These are phyloP conservation scores for Paxillus ammoniavirescens DNA, from an alignment of 768 basidiomycete species.

Conservation along the genomic window DNA sequence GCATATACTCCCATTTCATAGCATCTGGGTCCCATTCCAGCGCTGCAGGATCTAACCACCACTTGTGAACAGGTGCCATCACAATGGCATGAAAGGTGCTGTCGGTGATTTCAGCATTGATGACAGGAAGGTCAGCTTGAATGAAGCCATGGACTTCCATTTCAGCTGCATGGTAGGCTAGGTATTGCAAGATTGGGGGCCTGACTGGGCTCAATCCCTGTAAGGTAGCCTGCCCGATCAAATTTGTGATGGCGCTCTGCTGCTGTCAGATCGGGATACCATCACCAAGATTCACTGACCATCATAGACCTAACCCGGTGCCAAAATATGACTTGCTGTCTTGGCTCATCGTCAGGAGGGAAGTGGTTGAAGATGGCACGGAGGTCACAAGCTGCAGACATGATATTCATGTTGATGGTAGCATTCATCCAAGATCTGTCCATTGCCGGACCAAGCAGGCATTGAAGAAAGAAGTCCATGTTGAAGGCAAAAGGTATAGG, in stretches of 20 bases:
- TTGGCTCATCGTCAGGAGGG: neutral
- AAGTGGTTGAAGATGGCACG: neutral
- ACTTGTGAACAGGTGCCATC: neutral
- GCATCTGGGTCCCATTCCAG: neutral
- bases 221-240: no score
- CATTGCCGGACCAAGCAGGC: neutral
- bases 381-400: neutral
- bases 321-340: neutral
- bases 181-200: no score
- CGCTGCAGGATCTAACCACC: neutral
- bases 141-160: no score
- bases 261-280: no score
- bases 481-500: neutral
- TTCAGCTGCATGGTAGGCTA: no score
- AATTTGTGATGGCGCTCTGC: no score
- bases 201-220: no score
- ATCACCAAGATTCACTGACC: neutral
- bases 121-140: neutral
- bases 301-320: neutral
- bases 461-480: neutral
- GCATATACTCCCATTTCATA: neutral
- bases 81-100: neutral
- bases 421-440: neutral
- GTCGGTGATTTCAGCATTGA: neutral
- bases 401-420: neutral